A percentile compares a stretch with the other conserved stretches of the same genome.
Evolutionary conservation across 2,329 filamentous ascomycete genomes (phyloP).

Genomic region (Thermomyces lanuginosus): DNA sequence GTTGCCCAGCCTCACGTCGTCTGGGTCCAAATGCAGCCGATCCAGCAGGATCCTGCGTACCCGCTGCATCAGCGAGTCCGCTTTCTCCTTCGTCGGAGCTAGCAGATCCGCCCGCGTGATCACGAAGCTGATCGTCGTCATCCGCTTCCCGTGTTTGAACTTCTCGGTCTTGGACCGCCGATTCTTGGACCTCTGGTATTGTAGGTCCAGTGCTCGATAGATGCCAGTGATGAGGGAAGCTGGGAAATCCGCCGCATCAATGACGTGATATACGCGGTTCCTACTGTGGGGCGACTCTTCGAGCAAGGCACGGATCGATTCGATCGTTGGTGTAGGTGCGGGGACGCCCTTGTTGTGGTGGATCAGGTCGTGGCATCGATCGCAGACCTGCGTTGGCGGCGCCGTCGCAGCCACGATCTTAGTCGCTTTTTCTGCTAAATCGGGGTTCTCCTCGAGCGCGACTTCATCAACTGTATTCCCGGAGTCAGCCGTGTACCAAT

Average conservation of each 20-base stretch:
- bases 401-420: constrained; percentile 6
- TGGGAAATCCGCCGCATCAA: constrained; percentile 93
- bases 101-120: constrained; percentile 79
- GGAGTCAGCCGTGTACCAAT: neutral
- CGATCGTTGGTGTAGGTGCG: constrained; percentile 65
- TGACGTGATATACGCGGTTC: constrained; percentile 88
- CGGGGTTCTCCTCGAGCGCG: neutral
- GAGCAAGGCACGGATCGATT: constrained; percentile 68
- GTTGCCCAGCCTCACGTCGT: constrained; percentile 69
- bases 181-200: constrained; percentile 63
- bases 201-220: constrained; percentile 50
- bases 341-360: constrained; percentile 57
- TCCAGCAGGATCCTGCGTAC: constrained; percentile 60
- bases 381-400: constrained; percentile 41
- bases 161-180: constrained; percentile 53
- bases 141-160: constrained; percentile 51
- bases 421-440: neutral
- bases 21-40: constrained; percentile 51
- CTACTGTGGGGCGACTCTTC: constrained; percentile 74
- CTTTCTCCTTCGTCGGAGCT: constrained; percentile 65
- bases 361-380: constrained; percentile 67
- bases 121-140: constrained; percentile 75
- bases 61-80: constrained; percentile 75
- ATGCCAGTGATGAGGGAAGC: constrained; percentile 77
- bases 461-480: neutral